Conservation (phyloP, 2,329 filamentous ascomycete genomes). For the Daldinia sp. region DNA sequence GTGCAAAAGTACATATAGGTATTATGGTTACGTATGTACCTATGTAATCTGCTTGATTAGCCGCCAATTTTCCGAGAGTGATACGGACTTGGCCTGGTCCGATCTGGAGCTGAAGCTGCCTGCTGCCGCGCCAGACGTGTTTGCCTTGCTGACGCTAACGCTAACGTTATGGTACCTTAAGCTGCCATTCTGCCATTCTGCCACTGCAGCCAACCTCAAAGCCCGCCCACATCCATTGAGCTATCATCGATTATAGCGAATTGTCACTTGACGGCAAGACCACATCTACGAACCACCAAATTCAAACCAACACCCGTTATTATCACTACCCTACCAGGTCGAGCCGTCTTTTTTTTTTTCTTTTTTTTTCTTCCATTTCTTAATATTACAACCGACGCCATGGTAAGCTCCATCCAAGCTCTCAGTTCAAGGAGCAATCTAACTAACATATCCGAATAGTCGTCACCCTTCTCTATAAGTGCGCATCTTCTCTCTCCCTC, state of each 20-base stretch:
- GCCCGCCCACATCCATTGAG: conserved; percentile 20
- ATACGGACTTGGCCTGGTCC: conserved; percentile 23
- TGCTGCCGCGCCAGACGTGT: conserved; percentile 52
- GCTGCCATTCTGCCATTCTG: conserved; percentile 2
- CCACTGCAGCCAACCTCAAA: conserved; percentile 12
- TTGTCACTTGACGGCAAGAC: conserved; percentile 27
- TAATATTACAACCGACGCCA: conserved; percentile 34
- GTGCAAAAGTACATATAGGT: background rate
- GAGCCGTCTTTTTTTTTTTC: background rate
- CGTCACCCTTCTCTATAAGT: conserved; percentile 97
- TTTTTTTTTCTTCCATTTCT: background rate
- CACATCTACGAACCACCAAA: background rate
- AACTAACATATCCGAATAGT: conserved; percentile 61
- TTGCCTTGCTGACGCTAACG: conserved; percentile 48
- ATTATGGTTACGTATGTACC: conserved; percentile 1
- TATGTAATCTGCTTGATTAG: background rate
- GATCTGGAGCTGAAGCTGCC: conserved; percentile 23
- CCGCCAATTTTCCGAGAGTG: conserved; percentile 18
- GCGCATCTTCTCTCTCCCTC: conserved; percentile 49
- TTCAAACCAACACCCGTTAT: background rate
- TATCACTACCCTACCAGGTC: background rate
- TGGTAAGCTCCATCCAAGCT: conserved; percentile 46
- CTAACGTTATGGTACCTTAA: conserved; percentile 1
- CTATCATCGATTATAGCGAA: conserved; percentile 15
- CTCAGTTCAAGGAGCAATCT: conserved; percentile 23